Evolutionary conservation across 176 grass and related monocot genomes (phyloP).

Genomic region (Musa schizocarpa): DNA sequence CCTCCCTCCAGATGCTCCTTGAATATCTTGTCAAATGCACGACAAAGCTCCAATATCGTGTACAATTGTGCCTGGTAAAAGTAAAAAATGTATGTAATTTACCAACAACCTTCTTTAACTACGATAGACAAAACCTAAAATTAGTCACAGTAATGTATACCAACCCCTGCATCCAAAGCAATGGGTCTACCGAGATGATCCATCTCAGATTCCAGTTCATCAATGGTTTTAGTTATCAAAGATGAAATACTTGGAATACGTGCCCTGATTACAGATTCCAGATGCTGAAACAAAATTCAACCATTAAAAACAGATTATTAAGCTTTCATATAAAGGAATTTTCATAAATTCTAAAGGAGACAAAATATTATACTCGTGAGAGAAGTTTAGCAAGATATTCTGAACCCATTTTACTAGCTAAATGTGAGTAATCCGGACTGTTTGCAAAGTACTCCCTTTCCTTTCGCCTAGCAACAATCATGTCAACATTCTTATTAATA

Average conservation of each 20-base stretch:
- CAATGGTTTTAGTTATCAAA: conserved; percentile 86
- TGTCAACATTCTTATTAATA: conserved; percentile 76
- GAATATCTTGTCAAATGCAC: conserved; percentile 93
- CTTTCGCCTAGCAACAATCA: conserved; percentile 69
- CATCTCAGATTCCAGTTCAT: conserved; percentile 96
- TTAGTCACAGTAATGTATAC: conserved; percentile 17
- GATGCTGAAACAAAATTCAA: conserved; percentile 37
- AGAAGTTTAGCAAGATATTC: conserved; percentile 88
- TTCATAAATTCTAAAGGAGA: not conserved
- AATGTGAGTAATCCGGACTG: conserved; percentile 69
- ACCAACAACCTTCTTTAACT: not conserved
- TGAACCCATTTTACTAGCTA: conserved; percentile 84
- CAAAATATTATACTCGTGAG: conserved; percentile 42
- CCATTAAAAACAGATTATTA: not conserved
- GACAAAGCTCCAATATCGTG: conserved; percentile 82
- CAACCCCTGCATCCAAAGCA: conserved; percentile 77
- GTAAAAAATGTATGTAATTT: not conserved
- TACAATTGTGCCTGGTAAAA: conserved; percentile 76
- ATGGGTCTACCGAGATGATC: conserved; percentile 82
- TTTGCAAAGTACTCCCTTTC: conserved; percentile 75
- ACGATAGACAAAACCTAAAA: not conserved
- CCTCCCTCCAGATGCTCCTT: conserved; percentile 98
- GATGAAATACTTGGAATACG: conserved; percentile 79
- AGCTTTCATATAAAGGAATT: not conserved
- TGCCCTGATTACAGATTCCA: conserved; percentile 83